Evolutionary conservation across 2,329 filamentous ascomycete genomes (phyloP), one percentile per base, ranked within the genome.

Genomic region (Dothistroma pini): DNA sequence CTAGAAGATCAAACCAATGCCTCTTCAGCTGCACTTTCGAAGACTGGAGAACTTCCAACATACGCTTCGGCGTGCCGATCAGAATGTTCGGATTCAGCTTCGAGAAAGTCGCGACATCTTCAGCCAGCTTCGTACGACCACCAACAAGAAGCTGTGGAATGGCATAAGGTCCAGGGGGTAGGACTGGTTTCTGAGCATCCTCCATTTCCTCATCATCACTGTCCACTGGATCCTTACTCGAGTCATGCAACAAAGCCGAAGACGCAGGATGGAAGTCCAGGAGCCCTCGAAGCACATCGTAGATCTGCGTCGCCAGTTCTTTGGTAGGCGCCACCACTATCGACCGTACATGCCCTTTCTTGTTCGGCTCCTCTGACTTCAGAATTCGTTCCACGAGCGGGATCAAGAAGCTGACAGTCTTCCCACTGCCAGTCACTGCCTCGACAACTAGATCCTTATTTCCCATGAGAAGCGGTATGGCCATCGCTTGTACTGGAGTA

Each of bases 391-490:
- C 89, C 25, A 96, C 84, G 4, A 96, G 80, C 1, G 93, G 92
- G 52, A 97, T 87, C 35, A 96, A 78, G 71, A 93, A 99, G 1
- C 91, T 85, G 32, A 96, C 80, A 0, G 92, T 96, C 78, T 97
- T 96, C 62, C 92, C 92, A 75, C 90, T 95, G 12, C 93, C 92
- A 2, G 92, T 96, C 4, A 96, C 92, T 34, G 91, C 86, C 79
- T 96, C 91, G 6, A 96, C 92, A 0, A 96, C 92, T 4, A 96
- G 90, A 75, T 96, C 92, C 72, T 96, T 96, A 74, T 96, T 90
- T 56, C 86, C 88, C 77, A 93, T 87, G 73, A 96, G 95, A 56
- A 96, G 84, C 12, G 92, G 91, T 67, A 97, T 89, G 4, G 91
- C 89, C 61, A 91, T 93, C 50, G 93, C 91, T 78, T 97, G 93